phyloP scores from a whole-genome alignment of 352 stramenopile genomes.

The Phytophthora capsici region DNA sequence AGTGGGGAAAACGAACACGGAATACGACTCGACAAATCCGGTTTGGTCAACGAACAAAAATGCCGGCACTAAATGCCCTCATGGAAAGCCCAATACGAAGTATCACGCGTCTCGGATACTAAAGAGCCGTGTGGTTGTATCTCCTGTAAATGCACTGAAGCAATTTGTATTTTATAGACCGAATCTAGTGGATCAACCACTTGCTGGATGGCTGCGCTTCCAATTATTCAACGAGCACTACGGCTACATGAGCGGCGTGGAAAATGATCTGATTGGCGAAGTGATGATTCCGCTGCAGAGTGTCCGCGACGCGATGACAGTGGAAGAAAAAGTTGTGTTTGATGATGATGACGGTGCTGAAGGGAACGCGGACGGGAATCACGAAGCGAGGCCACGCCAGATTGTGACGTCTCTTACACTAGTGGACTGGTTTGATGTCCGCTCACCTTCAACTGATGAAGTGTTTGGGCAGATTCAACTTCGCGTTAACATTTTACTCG shows the following conservation, averaged over 20 bases:
- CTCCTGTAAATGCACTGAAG: slow-evolving; percentile 71
- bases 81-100: slow-evolving; percentile 72
- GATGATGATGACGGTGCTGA: slow-evolving; percentile 39
- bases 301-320: slow-evolving; percentile 63
- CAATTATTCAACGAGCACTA: slow-evolving; percentile 83
- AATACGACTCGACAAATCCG: slow-evolving; percentile 75
- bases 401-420: slow-evolving; percentile 70
- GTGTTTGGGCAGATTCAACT: slow-evolving; percentile 78
- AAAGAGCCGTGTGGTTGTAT: slow-evolving; percentile 68
- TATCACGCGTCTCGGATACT: slow-evolving; percentile 59
- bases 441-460: slow-evolving; percentile 61
- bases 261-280: slow-evolving; percentile 79
- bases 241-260: slow-evolving; percentile 77
- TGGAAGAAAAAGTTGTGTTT: slow-evolving; percentile 63
- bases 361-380: slow-evolving; percentile 10
- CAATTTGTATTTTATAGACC: slow-evolving; percentile 81
- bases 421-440: slow-evolving; percentile 84
- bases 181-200: slow-evolving; percentile 35
- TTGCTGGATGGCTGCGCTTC: slow-evolving; percentile 73
- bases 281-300: slow-evolving; percentile 77
- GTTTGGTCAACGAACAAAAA: slow-evolving; percentile 81
- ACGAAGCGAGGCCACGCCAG: slow-evolving; percentile 38
- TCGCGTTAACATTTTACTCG: slow-evolving; percentile 70
- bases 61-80: slow-evolving; percentile 55
- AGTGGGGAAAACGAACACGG: slow-evolving; percentile 86